Evolutionary conservation across 2,329 filamentous ascomycete genomes (phyloP).

Genomic region (Ceratocystis smalleyi): DNA sequence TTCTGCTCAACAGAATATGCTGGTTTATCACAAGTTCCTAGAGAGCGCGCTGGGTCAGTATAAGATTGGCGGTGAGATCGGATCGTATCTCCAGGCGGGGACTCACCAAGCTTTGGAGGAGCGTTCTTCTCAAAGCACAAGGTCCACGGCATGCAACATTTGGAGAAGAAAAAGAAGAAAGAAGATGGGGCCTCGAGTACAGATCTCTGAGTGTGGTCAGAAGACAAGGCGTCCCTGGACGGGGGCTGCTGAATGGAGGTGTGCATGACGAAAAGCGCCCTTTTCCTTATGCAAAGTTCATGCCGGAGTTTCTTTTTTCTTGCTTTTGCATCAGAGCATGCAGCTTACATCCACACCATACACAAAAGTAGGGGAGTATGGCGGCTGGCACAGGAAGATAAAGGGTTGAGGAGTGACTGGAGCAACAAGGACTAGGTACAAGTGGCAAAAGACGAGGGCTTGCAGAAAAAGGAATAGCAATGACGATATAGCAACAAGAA

Average conservation of each 20-base stretch:
- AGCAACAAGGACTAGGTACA: neutral
- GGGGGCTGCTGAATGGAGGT: neutral
- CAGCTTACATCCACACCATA: neutral
- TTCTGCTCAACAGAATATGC: constrained; percentile 7
- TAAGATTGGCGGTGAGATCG: too few relatives aligned
- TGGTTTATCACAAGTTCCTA: neutral
- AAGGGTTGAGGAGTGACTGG: neutral
- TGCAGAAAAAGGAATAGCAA: too few relatives aligned
- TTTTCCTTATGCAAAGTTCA: neutral
- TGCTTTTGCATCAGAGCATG: neutral
- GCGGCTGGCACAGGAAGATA: neutral
- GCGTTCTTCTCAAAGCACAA: constrained; percentile 2
- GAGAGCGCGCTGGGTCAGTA: neutral
- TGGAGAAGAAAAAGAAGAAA: neutral
- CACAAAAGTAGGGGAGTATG: neutral
- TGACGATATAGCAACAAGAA: too few relatives aligned
- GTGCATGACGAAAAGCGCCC: neutral
- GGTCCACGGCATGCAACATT: constrained; percentile 4
- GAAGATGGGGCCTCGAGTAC: neutral
- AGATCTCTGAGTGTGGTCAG: neutral
- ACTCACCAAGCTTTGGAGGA: neutral
- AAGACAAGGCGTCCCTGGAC: neutral
- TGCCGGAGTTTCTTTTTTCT: neutral
- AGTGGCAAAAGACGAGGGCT: neutral
- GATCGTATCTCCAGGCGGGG: too few relatives aligned